phyloP scores from a whole-genome alignment of 2,329 filamentous ascomycete species.

The Arthroderma uncinatum region DNA sequence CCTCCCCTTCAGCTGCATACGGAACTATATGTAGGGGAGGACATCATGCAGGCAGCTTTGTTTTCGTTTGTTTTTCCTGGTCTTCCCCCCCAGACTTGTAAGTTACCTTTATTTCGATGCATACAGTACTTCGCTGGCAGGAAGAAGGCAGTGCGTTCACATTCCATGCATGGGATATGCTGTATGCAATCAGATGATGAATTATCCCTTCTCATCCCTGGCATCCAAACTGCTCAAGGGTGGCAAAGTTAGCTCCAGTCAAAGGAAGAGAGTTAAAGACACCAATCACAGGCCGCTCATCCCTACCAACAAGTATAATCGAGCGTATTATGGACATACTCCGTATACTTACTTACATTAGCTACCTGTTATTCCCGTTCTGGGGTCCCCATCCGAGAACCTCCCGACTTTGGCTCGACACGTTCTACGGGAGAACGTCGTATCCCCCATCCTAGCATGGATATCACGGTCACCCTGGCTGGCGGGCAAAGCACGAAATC shows the following conservation, averaged over 20 bases:
- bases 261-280: not conserved
- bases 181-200: conserved; percentile 4
- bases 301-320: not conserved
- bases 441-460: not conserved
- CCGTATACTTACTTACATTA: not conserved
- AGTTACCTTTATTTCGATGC: not conserved
- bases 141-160: not conserved
- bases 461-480: not conserved
- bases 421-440: not conserved
- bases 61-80: not conserved
- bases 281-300: not conserved
- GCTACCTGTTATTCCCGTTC: not conserved
- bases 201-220: not conserved
- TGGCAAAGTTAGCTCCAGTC: not conserved
- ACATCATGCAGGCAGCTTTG: not conserved
- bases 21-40: not conserved
- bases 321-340: not conserved
- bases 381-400: conserved; percentile 1
- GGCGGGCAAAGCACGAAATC: not conserved
- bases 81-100: not conserved
- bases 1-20: not conserved
- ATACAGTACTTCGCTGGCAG: not conserved
- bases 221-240: not conserved
- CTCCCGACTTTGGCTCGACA: conserved; percentile 1
- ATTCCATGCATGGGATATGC: not conserved